Conservation (phyloP, 345 rosid genomes). For the Mallotus nudiflorus region DNA sequence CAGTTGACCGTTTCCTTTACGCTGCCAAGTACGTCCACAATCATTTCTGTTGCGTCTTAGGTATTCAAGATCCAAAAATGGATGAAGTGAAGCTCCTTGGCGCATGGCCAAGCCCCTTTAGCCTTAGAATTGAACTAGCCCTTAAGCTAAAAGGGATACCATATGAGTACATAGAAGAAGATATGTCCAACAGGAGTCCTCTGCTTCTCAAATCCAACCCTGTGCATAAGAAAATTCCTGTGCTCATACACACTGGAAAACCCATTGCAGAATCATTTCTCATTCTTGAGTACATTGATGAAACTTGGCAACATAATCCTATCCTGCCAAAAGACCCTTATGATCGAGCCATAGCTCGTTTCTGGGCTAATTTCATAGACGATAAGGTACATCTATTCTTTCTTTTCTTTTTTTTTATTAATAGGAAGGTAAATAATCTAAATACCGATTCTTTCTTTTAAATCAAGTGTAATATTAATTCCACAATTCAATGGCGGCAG, state of each 20-base stretch:
- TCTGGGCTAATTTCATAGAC: slow-evolving; percentile 19
- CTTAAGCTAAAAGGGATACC: slow-evolving; percentile 19
- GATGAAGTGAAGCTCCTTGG: slow-evolving; percentile 23
- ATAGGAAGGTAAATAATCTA: too few relatives aligned
- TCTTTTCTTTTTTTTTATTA: too few relatives aligned
- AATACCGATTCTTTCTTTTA: too few relatives aligned
- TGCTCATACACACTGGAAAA: slow-evolving; percentile 22
- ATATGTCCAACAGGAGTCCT: slow-evolving; percentile 17
- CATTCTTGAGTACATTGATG: slow-evolving; percentile 22
- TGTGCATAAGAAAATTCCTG: slow-evolving; percentile 22
- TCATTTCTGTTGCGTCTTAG: too few relatives aligned
- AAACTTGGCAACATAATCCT: slow-evolving; percentile 10
- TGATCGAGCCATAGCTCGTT: slow-evolving; percentile 13
- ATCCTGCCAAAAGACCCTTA: slow-evolving; percentile 16
- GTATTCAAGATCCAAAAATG: neutral
- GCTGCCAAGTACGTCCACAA: too few relatives aligned
- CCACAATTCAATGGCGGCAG: too few relatives aligned
- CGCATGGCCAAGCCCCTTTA: slow-evolving; percentile 10
- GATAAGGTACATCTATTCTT: slow-evolving; percentile 4
- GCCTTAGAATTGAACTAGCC: slow-evolving; percentile 2
- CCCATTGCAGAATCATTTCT: slow-evolving; percentile 21
- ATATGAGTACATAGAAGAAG: slow-evolving; percentile 18
- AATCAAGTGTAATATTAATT: too few relatives aligned
- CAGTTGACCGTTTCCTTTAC: too few relatives aligned
- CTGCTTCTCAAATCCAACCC: slow-evolving; percentile 11